Conservation (phyloP, 257 asterid genomes). For the Cruciata laevipes region DNA sequence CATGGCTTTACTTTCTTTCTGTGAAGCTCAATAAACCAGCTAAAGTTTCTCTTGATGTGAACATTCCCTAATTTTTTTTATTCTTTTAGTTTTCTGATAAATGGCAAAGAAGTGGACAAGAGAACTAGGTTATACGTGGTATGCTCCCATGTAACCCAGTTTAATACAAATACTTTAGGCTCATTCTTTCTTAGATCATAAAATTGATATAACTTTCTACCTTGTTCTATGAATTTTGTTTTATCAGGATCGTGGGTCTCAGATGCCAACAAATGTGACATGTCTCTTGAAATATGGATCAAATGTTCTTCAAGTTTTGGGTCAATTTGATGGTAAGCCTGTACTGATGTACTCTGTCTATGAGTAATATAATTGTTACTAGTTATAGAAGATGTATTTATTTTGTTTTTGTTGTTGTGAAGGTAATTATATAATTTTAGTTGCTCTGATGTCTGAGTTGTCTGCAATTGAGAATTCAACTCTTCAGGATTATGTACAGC, state of each 20-base stretch:
- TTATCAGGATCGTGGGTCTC: constrained; percentile 78
- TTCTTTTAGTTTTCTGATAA: constrained; percentile 76
- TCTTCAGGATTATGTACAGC: constrained; percentile 65
- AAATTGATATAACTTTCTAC: background rate
- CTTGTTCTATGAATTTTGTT: constrained; percentile 8
- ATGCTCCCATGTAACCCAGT: constrained; percentile 20
- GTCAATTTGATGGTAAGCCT: constrained; percentile 71
- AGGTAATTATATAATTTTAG: constrained; percentile 65
- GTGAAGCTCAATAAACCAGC: background rate
- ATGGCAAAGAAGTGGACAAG: constrained; percentile 72
- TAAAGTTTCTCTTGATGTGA: background rate
- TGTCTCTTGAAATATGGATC: constrained; percentile 68
- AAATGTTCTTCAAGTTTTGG: constrained; percentile 89
- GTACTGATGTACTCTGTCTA: constrained; percentile 2
- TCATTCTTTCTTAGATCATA: background rate
- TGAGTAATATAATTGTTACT: constrained; percentile 9
- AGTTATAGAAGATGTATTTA: background rate
- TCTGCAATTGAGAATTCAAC: constrained; percentile 35
- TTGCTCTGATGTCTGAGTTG: constrained; percentile 60
- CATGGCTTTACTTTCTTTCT: constrained; percentile 24
- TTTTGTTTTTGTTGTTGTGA: constrained; percentile 22
- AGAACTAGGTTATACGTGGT: constrained; percentile 59
- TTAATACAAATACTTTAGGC: background rate
- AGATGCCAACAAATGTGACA: constrained; percentile 59
- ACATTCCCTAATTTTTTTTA: constrained; percentile 8